A percentile compares a stretch with the other conserved stretches of the same genome.
phyloP scores from a whole-genome alignment of 306 rosid genomes.

The Quercus glauca region DNA sequence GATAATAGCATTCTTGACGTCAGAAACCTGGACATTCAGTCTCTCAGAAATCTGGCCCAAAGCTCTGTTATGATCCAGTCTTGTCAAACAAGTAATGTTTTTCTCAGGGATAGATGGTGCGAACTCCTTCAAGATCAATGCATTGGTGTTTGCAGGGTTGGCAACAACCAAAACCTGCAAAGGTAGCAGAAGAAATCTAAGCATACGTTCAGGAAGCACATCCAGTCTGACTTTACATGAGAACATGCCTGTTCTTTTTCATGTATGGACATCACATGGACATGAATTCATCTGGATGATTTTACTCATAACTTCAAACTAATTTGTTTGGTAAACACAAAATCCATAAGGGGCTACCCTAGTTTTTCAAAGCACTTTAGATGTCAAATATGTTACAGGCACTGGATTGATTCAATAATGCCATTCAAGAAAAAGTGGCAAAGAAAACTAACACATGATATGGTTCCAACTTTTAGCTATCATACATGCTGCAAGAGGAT shows the following conservation, averaged over 20 bases:
- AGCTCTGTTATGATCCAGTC: slow-evolving; percentile 97
- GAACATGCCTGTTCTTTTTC: neutral
- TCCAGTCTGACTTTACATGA: neutral
- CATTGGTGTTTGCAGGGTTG: slow-evolving; percentile 98
- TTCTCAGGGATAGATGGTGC: slow-evolving; percentile 96
- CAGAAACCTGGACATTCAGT: slow-evolving; percentile 74
- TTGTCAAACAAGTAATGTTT: slow-evolving; percentile 82
- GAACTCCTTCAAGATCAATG: slow-evolving; percentile 93
- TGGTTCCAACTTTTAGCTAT: neutral
- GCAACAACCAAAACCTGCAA: slow-evolving; percentile 97
- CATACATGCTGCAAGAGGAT: neutral
- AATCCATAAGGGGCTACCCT: neutral
- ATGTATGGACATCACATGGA: neutral
- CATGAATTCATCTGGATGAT: neutral
- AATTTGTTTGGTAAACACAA: neutral
- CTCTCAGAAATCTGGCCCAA: slow-evolving; percentile 96
- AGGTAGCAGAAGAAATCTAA: neutral
- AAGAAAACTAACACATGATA: neutral
- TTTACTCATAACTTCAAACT: neutral
- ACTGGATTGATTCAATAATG: neutral
- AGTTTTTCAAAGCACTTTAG: neutral
- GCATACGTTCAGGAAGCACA: neutral
- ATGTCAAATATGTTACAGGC: neutral
- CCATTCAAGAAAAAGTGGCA: neutral
- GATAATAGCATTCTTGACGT: slow-evolving; percentile 85